Evolutionary conservation across 2,329 filamentous ascomycete species (phyloP).

Genomic region (Neofusicoccum umdonicola): DNA sequence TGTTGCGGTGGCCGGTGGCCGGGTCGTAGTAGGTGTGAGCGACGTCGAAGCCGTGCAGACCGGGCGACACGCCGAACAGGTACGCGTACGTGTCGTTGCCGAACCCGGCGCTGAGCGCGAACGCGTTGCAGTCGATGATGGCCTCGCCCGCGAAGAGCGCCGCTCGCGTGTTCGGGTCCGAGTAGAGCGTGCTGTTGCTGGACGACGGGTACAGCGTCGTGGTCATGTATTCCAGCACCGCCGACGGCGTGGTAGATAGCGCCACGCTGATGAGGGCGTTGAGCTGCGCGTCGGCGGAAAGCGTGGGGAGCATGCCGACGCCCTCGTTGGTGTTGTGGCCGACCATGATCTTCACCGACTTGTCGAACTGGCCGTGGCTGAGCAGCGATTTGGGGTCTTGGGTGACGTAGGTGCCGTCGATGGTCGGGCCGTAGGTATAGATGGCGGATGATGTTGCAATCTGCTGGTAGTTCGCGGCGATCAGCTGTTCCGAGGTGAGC

Average conservation of each 20-base stretch:
- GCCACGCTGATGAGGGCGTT: not conserved
- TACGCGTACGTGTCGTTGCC: constrained; percentile 16
- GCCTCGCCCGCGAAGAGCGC: not conserved
- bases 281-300: not conserved
- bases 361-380: constrained; percentile 44
- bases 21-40: constrained; percentile 17
- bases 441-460: constrained; percentile 37
- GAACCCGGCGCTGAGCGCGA: not conserved
- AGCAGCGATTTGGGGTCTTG: constrained; percentile 47
- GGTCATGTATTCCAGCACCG: not conserved
- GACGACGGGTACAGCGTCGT: constrained; percentile 3
- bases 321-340: constrained; percentile 46
- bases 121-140: constrained; percentile 18
- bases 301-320: not conserved
- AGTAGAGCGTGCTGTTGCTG: not conserved
- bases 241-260: not conserved
- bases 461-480: constrained; percentile 42
- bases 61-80: constrained; percentile 17
- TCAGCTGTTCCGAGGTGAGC: constrained; percentile 39
- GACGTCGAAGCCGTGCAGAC: constrained; percentile 16
- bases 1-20: not conserved
- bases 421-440: constrained; percentile 36
- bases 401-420: constrained; percentile 52
- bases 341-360: constrained; percentile 45
- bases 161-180: not conserved